Conservation (phyloP, 176 grass and related monocot species). For the Hordeum marinum region DNA sequence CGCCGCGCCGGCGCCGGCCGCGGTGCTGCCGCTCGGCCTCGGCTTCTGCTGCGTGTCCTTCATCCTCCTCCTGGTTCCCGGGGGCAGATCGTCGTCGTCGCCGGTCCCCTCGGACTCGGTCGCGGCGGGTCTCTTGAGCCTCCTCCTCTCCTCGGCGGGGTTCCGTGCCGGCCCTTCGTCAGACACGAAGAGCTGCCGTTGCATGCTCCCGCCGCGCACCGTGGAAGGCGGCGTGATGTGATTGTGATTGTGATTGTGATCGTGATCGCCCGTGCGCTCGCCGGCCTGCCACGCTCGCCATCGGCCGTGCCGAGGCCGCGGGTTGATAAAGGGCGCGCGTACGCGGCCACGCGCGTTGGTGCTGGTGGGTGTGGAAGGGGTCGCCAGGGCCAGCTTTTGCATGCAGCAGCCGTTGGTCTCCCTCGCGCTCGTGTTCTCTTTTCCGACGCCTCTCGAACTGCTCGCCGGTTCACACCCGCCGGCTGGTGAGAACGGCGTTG, state of each 20-base stretch:
- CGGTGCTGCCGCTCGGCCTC: conserved; percentile 2
- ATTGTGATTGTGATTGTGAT: not conserved
- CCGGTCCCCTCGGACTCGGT: conserved; percentile 13
- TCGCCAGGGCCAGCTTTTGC: not conserved
- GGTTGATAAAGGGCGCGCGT: conserved; percentile 33
- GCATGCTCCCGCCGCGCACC: conserved; percentile 40
- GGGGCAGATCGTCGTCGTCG: conserved; percentile 1
- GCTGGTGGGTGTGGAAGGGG: conserved; percentile 36
- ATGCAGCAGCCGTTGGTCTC: conserved; percentile 4
- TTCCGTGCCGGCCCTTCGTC: not conserved
- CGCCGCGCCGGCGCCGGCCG: not conserved
- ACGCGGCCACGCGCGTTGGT: not conserved
- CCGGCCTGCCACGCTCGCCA: not conserved
- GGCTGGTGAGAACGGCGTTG: conserved; percentile 21
- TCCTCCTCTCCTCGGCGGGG: conserved; percentile 41
- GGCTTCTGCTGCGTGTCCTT: conserved; percentile 2
- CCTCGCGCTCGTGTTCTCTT: not conserved
- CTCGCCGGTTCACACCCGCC: conserved; percentile 24
- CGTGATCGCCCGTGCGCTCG: not conserved
- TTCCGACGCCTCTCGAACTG: conserved; percentile 1
- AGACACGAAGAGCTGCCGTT: conserved; percentile 43
- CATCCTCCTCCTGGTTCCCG: conserved; percentile 26
- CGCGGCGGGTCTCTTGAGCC: conserved; percentile 26
- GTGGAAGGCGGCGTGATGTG: not conserved
- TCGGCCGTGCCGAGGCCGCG: conserved; percentile 5